Conservation (phyloP, 495 filamentous ascomycete species). For the Podospora sp. region DNA sequence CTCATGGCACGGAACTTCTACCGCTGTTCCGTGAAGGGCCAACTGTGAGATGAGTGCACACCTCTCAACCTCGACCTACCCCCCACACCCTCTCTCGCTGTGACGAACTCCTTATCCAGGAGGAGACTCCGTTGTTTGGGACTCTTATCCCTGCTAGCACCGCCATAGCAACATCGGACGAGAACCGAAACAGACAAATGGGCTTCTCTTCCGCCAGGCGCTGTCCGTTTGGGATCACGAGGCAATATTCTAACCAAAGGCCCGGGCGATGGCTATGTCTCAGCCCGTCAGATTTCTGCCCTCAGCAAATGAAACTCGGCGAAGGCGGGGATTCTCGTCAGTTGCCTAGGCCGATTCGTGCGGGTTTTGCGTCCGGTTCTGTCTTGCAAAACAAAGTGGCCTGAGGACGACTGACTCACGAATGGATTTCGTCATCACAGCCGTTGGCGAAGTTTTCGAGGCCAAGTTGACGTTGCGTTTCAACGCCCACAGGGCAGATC, state of each 20-base stretch:
- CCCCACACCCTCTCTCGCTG: conserved; percentile 2
- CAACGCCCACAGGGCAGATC: conserved; percentile 28
- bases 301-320: neutral
- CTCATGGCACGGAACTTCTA: conserved; percentile 18
- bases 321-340: neutral
- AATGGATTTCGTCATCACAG: neutral
- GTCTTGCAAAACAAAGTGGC: conserved; percentile 1
- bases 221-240: neutral
- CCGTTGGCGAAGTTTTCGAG: neutral
- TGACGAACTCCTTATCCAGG: neutral
- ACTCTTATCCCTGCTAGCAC: neutral
- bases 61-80: neutral
- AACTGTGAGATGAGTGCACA: neutral
- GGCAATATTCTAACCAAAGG: neutral
- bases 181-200: neutral
- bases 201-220: conserved; percentile 3
- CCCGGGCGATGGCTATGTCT: conserved; percentile 6
- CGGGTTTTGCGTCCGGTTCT: neutral
- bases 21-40: conserved; percentile 15
- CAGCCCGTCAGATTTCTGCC: conserved; percentile 13
- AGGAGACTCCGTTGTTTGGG: neutral
- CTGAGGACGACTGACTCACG: neutral
- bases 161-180: neutral
- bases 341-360: conserved; percentile 1
- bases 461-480: conserved; percentile 22